A percentile compares a stretch with the other conserved stretches of the same genome.
Evolutionary conservation across 345 rosid species (phyloP).

Genomic region (Syzygium aromaticum): DNA sequence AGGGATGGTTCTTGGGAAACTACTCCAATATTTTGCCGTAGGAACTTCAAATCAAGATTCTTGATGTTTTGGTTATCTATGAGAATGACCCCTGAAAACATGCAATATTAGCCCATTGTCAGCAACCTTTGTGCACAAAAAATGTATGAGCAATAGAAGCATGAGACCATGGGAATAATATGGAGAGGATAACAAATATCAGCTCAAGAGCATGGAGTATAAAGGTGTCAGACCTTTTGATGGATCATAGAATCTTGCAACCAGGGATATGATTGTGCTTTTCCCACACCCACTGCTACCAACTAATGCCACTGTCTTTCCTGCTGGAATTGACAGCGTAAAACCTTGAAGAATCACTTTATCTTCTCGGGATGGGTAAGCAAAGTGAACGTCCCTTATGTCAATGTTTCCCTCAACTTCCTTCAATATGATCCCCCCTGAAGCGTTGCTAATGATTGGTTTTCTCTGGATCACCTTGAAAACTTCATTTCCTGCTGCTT

Average conservation of each 20-base stretch:
- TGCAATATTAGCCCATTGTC: not conserved
- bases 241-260: conserved; percentile 61
- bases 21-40: conserved; percentile 39
- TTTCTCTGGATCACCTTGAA: conserved; percentile 39
- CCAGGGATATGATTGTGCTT: conserved; percentile 47
- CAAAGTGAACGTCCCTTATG: conserved; percentile 27
- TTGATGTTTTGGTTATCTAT: conserved; percentile 42
- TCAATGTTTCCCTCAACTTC: conserved; percentile 36
- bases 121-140: not conserved
- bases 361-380: conserved; percentile 51
- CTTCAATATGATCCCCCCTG: conserved; percentile 13
- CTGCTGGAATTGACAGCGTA: conserved; percentile 49
- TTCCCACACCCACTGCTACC: conserved; percentile 68
- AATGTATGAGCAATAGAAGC: not conserved
- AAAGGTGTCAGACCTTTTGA: conserved; percentile 20
- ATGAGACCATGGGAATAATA: not conserved
- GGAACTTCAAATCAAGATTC: conserved; percentile 41
- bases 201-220: not conserved
- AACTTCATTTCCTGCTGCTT: conserved; percentile 53
- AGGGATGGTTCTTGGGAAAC: conserved; percentile 61
- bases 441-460: conserved; percentile 19
- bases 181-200: not conserved
- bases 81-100: conserved; percentile 32
- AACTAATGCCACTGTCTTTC: conserved; percentile 46
- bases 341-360: conserved; percentile 39